Evolutionary conservation across 441 rosid species (phyloP).

Genomic region (Pelargonium cotyledonis): DNA sequence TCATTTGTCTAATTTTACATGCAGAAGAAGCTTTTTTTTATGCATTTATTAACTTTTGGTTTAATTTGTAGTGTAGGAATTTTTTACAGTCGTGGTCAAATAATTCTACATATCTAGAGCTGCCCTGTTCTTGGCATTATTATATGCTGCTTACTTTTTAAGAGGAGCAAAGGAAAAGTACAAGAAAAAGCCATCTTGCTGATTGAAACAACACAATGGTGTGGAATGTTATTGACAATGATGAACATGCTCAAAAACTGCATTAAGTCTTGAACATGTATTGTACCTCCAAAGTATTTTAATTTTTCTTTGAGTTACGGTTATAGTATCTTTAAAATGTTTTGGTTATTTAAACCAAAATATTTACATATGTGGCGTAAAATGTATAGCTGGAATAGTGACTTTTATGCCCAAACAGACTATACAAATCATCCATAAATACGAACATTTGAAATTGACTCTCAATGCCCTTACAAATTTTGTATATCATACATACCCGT

Average conservation of each 20-base stretch:
- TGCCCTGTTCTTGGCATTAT: neutral
- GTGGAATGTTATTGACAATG: neutral
- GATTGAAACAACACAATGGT: neutral
- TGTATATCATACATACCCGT: neutral
- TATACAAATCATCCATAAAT: neutral
- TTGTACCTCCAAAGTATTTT: neutral
- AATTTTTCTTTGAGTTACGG: neutral
- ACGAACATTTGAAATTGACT: neutral
- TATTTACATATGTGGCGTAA: neutral
- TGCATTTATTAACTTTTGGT: neutral
- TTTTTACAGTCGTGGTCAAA: neutral
- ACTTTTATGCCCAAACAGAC: neutral
- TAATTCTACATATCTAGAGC: neutral
- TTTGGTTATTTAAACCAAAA: neutral
- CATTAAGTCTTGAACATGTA: neutral
- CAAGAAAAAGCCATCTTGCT: neutral
- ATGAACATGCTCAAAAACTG: neutral
- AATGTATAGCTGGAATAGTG: neutral
- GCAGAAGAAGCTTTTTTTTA: neutral
- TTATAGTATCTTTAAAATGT: neutral
- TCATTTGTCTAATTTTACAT: neutral
- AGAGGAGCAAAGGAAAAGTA: neutral
- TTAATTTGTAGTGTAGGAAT: neutral
- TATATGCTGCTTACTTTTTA: neutral
- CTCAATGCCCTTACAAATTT: slow-evolving; percentile 4